Percentiles rank a stretch among this genome's conserved stretches.
Conservation (phyloP, 2,329 filamentous ascomycete species). For the Penicillium sp. region DNA sequence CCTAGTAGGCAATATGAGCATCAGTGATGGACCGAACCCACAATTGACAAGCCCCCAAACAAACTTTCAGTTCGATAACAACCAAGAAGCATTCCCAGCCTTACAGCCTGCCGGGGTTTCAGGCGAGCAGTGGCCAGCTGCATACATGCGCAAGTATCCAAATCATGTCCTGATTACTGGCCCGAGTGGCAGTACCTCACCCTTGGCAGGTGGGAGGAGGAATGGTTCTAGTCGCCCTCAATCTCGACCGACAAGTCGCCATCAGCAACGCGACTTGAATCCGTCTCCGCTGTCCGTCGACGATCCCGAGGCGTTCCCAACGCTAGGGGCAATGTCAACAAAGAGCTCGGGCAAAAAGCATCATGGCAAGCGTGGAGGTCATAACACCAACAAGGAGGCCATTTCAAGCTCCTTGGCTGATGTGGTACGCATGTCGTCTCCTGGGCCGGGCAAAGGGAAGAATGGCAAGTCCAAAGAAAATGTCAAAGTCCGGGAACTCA, state of each 20-base stretch:
- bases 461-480: slow-evolving; percentile 60
- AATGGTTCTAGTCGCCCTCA: slow-evolving; percentile 59
- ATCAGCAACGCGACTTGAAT: slow-evolving; percentile 62
- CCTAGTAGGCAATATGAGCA: slow-evolving; percentile 73
- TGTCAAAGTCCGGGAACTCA: slow-evolving; percentile 69
- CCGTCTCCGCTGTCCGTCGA: slow-evolving; percentile 74
- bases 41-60: slow-evolving; percentile 59
- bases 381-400: slow-evolving; percentile 68
- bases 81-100: slow-evolving; percentile 75
- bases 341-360: slow-evolving; percentile 80
- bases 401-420: slow-evolving; percentile 79
- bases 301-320: slow-evolving; percentile 93
- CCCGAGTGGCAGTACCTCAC: slow-evolving; percentile 35
- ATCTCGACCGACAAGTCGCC: slow-evolving; percentile 80
- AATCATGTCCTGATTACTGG: slow-evolving; percentile 46
- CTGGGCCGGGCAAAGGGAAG: slow-evolving; percentile 55
- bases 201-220: slow-evolving; percentile 29
- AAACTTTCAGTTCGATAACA: slow-evolving; percentile 74
- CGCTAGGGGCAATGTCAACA: slow-evolving; percentile 66
- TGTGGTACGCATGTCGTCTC: slow-evolving; percentile 90
- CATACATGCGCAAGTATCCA: slow-evolving; percentile 40
- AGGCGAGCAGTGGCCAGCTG: slow-evolving; percentile 56
- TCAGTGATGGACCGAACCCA: slow-evolving; percentile 53
- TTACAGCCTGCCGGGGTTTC: slow-evolving; percentile 59
- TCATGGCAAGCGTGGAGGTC: slow-evolving; percentile 83